Evolutionary conservation across 352 stramenopile species (phyloP), one percentile per base, ranked within the genome.

Genomic region (Plasmopara halstedii): DNA sequence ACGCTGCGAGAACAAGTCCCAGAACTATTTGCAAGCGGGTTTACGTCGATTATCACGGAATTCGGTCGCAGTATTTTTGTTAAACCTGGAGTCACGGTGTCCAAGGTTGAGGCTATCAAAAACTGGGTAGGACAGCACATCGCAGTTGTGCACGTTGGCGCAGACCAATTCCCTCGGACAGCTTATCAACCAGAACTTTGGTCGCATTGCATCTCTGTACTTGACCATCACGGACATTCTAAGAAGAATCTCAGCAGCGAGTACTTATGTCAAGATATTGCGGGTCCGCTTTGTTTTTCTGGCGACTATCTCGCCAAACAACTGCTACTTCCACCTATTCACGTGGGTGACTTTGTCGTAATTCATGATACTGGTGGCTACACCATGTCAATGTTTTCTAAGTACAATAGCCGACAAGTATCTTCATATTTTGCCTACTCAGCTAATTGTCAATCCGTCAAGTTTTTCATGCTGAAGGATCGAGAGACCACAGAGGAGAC

Each of bases 201-300:
- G 81, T 83, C 78, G 21, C 86, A 97, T 57, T 74, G 68, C 14
- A 79, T 95, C 37, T 84, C 71, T 0, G 70, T 94, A 20, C 69
- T 95, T n/a, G 44, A 58, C 27, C 40, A 37, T 2, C 50, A 74
- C 1, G 88, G 83, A 18, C 46, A 35, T 10, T 53, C 62, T 19
- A 91, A 92, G 44, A 56, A 42, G 10, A 38, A 50, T 31, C 32
- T 45, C 6, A 58, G 47, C 9, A 58, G 43, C 18, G 51, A 43
- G n/a, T 82, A 79, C 37, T 27, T 87, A 4, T 66, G 55, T 45
- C 79, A 92, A 45, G 80, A 97, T 41, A 84, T 97, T 35, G 90
- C 85, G 0, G 90, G 90, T 0, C 90, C 90, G 17, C 73, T 97
- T 7, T 97, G 90, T 55, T 97, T 97, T 44, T 88, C 83, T 8